phyloP scores from a whole-genome alignment of 2,329 filamentous ascomycete species.

The Alternaria sp. region DNA sequence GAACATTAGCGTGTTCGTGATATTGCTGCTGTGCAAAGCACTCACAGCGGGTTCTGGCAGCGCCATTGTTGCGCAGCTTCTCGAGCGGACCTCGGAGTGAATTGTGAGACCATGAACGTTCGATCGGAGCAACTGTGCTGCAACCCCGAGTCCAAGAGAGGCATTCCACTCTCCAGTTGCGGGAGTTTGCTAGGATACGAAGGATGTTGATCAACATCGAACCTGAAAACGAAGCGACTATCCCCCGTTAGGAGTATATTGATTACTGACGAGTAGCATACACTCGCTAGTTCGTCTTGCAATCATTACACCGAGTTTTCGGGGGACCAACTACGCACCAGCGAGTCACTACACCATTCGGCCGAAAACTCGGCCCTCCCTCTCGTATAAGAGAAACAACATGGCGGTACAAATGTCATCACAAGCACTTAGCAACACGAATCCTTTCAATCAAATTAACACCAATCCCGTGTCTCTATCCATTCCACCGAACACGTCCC shows the following conservation, averaged over 20 bases:
- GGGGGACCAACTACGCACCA: background rate
- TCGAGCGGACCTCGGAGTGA: background rate
- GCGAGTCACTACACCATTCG: conserved; percentile 1
- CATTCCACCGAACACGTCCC: background rate
- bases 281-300: background rate
- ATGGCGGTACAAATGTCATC: background rate
- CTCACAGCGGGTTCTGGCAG: background rate
- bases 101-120: background rate
- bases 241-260: background rate
- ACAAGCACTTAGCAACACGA: background rate
- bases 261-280: background rate
- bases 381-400: conserved; percentile 1
- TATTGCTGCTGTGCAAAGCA: background rate
- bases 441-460: background rate
- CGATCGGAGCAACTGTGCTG: background rate
- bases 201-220: background rate
- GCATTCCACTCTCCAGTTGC: background rate
- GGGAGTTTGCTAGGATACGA: background rate
- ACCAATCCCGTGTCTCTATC: background rate
- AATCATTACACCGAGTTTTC: background rate
- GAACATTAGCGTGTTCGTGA: background rate
- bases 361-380: conserved; percentile 6
- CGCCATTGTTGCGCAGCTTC: background rate
- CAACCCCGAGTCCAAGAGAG: background rate
- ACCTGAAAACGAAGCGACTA: background rate